Evolutionary conservation across 1,284 basidiomycete species (phyloP).

Genomic region (Uromyces viciae-fabae): DNA sequence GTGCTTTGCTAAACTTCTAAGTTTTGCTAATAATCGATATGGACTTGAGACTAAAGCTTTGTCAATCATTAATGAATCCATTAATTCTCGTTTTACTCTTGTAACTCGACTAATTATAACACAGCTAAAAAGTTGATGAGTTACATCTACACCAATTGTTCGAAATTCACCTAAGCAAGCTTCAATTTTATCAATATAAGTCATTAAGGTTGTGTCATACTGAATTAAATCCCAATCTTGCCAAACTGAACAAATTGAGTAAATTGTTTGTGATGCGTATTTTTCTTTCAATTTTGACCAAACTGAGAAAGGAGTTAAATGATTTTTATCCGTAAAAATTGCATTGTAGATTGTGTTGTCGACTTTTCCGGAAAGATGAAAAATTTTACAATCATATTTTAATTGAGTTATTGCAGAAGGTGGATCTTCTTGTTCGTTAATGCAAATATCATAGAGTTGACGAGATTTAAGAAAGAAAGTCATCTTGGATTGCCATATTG

Average conservation of each 20-base stretch:
- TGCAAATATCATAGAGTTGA: neutral
- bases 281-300: neutral
- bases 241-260: neutral
- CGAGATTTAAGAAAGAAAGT: neutral
- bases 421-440: neutral
- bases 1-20: neutral
- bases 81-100: neutral
- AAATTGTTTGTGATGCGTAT: neutral
- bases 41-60: neutral
- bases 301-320: neutral
- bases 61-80: neutral
- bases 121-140: neutral
- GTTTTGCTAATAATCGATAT: neutral
- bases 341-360: neutral
- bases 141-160: neutral
- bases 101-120: neutral
- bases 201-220: neutral
- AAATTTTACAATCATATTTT: too few species aligned
- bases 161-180: neutral
- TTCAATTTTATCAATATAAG: neutral
- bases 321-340: neutral
- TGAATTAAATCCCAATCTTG: neutral
- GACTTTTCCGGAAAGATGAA: too few species aligned
- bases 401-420: too few species aligned
- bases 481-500: neutral